Base-by-base conservation (phyloP, 805 yeast species). In the Groenewaldozyma salmanticensis region DNA sequence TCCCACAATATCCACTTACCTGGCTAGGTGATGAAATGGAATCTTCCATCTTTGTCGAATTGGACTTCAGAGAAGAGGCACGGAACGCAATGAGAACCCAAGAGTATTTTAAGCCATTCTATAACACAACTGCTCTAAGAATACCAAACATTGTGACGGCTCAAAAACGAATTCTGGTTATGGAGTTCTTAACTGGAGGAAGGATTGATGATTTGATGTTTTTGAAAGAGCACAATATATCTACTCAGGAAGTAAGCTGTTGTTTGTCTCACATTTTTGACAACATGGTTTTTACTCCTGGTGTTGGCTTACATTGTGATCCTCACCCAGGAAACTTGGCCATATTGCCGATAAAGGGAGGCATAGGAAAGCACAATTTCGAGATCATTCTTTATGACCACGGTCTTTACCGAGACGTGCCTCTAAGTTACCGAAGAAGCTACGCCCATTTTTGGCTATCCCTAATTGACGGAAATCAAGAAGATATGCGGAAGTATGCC, bases 301-400 rank as follows among this genome's bases (percentile, higher is more conserved):
- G 77, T 21, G 95, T 86, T 18, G 85, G 90, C 1, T 74, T 92
- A 33, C 99, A 92, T 59, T 92, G 98, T 64, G 99, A 92, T 59
- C 98, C 98, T 1, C 99, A 92, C 59, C 95, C 95, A 7, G 99
- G 99, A 0, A 92, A 92, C 54, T 66, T 92, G 44, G 96, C 97
- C 0, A 85, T 92, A 18, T 67, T 87, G 42, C 54, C 60, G 1
- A 18, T 39, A 32, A 58, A 46, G 33, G 15, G 22, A 9, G 31
- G 31, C 45, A 38, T 51, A 7, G 65, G 68, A 21, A 62, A 64
- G 3, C 86, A 80, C 55, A 88, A 90, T 57, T 92, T 92, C 58
- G 98, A 92, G 60, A 84, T 92, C 39, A 68, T 92, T 4, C 67
- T 92, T 16, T 94, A 86, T 58, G 99, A 92, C 62, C 98, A 92